Percentiles rank a stretch among this genome's conserved stretches.
These are phyloP conservation scores for Cladobotryum protrusum DNA, from an alignment of 2,329 filamentous ascomycete genomes.

Conservation along the genomic window DNA sequence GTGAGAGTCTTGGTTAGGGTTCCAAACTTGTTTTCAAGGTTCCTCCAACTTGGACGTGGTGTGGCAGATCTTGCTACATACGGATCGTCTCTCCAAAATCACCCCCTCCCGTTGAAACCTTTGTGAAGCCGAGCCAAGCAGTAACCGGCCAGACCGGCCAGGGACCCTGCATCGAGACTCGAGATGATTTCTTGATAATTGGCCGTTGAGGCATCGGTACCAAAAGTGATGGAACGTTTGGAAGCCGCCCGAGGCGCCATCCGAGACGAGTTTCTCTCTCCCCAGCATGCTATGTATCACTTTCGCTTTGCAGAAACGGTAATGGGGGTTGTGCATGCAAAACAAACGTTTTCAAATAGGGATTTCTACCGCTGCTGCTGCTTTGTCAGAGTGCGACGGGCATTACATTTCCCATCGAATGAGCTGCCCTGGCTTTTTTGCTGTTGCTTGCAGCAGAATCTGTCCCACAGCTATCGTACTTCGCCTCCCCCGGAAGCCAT, in stretches of 20 bases:
- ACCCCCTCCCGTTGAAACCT: neutral
- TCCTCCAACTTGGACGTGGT: neutral
- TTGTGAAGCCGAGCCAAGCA: neutral
- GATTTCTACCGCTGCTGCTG: neutral
- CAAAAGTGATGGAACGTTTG: neutral
- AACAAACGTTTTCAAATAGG: neutral
- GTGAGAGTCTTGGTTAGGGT: neutral
- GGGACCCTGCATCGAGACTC: neutral
- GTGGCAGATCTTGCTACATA: neutral
- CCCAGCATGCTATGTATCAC: too few relatives aligned
- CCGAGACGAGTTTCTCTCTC: neutral
- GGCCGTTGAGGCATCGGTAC: neutral
- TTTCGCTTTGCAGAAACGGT: too few relatives aligned
- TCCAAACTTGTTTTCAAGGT: neutral
- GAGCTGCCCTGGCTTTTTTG: neutral
- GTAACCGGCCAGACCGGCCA: neutral
- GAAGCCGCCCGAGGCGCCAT: neutral
- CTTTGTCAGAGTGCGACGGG: too few relatives aligned
- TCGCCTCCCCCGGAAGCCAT: slow-evolving; percentile 9
- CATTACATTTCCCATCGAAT: neutral
- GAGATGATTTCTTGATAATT: too few relatives aligned
- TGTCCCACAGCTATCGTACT: slow-evolving; percentile 6
- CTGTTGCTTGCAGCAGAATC: slow-evolving; percentile 6
- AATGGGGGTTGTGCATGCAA: neutral
- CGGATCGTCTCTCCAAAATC: neutral